Base-by-base conservation (phyloP, 495 filamentous ascomycete species). In the Podospora pseudocomata region DNA sequence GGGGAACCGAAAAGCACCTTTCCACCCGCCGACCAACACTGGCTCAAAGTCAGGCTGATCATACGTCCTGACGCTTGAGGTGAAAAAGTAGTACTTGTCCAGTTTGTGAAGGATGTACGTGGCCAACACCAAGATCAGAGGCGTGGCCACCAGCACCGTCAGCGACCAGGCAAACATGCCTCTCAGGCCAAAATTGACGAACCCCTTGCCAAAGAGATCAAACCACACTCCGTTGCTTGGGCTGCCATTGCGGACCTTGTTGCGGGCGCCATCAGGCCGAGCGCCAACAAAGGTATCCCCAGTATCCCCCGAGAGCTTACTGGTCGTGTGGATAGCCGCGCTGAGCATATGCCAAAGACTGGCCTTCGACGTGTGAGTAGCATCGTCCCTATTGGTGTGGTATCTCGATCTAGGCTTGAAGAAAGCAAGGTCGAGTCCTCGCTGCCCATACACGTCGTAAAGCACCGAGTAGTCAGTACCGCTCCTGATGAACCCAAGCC, bases 301-400 rank as follows among this genome's bases (percentile, higher is more conserved):
- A 0, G 85, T 87, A 73, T 96, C 89, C 30, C 87, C 86, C 0
- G 92, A 89, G 63, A 97, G 82, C 2, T 79, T 81, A 73, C 88
- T 82, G 64, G 89, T 86, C 0, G 92, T 95, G 32, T 87, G 84
- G 28, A 97, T 80, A 30, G 93, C 86, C 26, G 87, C 87, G 58
- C 91, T 93, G 5, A 97, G 82, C 95, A 99, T 99, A 74, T 98
- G 93, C 92, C 92, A 97, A 9, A 98, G 74, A 19, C 92, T 94
- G 55, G 88, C 85, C 65, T 78, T 82, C 44, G 87, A 92, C 0
- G 91, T 89, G 78, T 97, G 93, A 55, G 83, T 85, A 2, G 89
- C 84, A 77, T 95, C 91, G 78, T 99, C 95, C 77, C 96, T 88
- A 64, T 90, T 86, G 7, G 94, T 99, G 76, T 99, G 95, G 76